Evolutionary conservation across 306 rosid genomes (phyloP).

Genomic region (Vachellia pachyceras): DNA sequence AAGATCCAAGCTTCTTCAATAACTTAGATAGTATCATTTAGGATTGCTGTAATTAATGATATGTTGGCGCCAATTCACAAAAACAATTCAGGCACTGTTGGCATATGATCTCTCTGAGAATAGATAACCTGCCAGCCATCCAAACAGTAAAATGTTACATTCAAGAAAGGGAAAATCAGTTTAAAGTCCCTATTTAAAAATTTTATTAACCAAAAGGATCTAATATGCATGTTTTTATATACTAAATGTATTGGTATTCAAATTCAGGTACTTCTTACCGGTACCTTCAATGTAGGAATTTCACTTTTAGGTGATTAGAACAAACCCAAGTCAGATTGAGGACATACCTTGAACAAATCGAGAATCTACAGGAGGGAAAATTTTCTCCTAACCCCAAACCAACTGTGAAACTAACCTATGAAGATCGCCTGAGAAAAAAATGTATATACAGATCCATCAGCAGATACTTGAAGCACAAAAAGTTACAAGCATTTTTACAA

Average conservation of each 20-base stretch:
- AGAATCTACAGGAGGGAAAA: not conserved
- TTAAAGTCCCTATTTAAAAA: too few relatives aligned
- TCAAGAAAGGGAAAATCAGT: not conserved
- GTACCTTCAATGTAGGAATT: too few relatives aligned
- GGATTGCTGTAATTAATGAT: not conserved
- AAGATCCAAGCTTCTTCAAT: slow-evolving; percentile 9
- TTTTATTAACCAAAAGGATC: too few relatives aligned
- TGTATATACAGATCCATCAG: not conserved
- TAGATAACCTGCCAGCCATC: slow-evolving; percentile 21
- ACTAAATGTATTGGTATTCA: too few relatives aligned
- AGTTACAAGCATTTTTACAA: not conserved
- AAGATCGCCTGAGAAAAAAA: not conserved
- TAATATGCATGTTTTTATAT: too few relatives aligned
- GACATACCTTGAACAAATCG: slow-evolving; percentile 23
- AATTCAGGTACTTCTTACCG: too few relatives aligned
- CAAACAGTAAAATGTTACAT: not conserved
- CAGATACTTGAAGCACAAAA: not conserved
- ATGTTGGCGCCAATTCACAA: not conserved
- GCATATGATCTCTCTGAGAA: not conserved
- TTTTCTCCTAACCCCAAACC: not conserved
- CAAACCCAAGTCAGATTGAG: not conserved
- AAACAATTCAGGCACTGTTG: not conserved
- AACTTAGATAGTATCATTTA: not conserved
- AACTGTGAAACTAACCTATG: not conserved
- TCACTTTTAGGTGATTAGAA: too few relatives aligned